A percentile compares a stretch with the other conserved stretches of the same genome.
These are phyloP conservation scores for barrel medic (Medicago truncatula) DNA, from an alignment of 306 rosid species.

Conservation along the genomic window DNA sequence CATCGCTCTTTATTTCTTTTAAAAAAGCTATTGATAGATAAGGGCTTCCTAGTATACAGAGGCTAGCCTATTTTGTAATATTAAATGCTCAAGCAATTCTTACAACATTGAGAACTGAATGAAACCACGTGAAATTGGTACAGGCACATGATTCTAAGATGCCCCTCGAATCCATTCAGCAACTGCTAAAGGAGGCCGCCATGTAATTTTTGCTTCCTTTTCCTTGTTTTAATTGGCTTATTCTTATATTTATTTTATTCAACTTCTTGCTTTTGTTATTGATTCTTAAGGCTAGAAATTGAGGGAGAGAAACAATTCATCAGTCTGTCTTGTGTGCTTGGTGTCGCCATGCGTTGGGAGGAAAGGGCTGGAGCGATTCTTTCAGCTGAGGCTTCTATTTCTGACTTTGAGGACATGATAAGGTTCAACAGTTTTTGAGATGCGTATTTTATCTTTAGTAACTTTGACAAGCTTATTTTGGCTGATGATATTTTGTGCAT, in stretches of 20 bases:
- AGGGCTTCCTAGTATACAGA: background rate
- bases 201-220: constrained; percentile 47
- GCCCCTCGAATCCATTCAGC: constrained; percentile 69
- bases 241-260: constrained; percentile 14
- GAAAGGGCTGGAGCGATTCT: constrained; percentile 73
- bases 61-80: constrained; percentile 32
- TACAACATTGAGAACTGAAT: constrained; percentile 36
- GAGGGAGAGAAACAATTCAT: constrained; percentile 67
- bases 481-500: constrained; percentile 39
- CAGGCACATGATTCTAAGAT: constrained; percentile 67
- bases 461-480: constrained; percentile 32
- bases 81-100: constrained; percentile 33
- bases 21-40: constrained; percentile 18
- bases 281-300: constrained; percentile 67
- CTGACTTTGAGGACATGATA: constrained; percentile 72
- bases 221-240: constrained; percentile 36
- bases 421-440: constrained; percentile 58
- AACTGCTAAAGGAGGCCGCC: constrained; percentile 68
- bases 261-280: constrained; percentile 33
- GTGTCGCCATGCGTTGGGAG: constrained; percentile 77
- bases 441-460: constrained; percentile 30
- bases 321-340: constrained; percentile 58
- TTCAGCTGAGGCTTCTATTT: constrained; percentile 61
- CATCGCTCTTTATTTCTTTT: background rate
- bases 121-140: constrained; percentile 46